Evolutionary conservation across 2,329 filamentous ascomycete species (phyloP), one percentile per base, ranked within the genome.

Genomic region (Atkinsonella texensis): DNA sequence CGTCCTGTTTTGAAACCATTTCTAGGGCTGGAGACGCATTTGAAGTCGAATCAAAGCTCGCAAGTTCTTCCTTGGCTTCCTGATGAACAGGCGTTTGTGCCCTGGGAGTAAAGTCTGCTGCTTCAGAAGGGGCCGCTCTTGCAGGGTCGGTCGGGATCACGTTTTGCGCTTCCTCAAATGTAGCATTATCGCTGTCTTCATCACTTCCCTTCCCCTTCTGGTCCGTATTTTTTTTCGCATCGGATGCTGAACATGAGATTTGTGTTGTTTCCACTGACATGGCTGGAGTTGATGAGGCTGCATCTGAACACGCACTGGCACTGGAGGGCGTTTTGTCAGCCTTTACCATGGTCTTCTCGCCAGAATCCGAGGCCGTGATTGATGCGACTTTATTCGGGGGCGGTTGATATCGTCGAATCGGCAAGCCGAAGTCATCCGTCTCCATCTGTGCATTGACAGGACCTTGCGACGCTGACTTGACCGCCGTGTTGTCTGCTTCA

Each of bases 391-490:
- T 53, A 48, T 51, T 54, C 41, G 59, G 57, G 31, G 68, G 65
- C 50, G 63, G 67, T 59, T 65, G 59, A 60, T 65, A 74, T 59
- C 73, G 77, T 63, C 72, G 74, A 55, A 84, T 75, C 17, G 83
- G 83, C 56, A 88, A 69, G 48, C 84, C 84, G 63, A 87, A 88
- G 57, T 88, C 84, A 64, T 88, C 84, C 53, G 81, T 68, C 60
- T 84, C 79, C 48, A 62, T 49, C 20, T 41, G 61, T 54, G 52
- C 52, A 60, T 56, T 46, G 9, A 45, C 50, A 42, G 54, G 56
- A 56, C 57, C 50, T 54, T 59, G 59, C 65, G 65, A 58, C 59
- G 62, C 64, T 60, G 54, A 32, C 39, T 45, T 53, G 52, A 50
- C 32, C 46, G 47, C 47, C 20, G 44, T 23, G 46, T 42, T 55